Conservation (phyloP, 306 rosid species). For the Trifolium subterraneum region DNA sequence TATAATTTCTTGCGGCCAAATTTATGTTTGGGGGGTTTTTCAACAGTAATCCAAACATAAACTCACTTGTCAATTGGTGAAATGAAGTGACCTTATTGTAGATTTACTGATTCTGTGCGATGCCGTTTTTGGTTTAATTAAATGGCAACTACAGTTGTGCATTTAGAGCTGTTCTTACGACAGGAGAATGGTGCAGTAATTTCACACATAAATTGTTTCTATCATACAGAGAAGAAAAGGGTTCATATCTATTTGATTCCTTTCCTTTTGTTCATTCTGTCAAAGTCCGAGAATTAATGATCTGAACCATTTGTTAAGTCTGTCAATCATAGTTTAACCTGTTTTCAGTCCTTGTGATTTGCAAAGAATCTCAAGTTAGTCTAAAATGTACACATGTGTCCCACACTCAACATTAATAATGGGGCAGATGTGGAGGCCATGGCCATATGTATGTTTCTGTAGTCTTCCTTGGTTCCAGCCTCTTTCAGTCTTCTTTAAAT, state of each 20-base stretch:
- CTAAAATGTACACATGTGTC: no score
- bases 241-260: not conserved
- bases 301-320: not conserved
- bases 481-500: no score
- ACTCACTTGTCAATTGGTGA: not conserved
- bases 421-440: no score
- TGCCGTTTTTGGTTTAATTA: constrained; percentile 20
- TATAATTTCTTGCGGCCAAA: not conserved
- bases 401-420: no score
- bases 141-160: constrained; percentile 9
- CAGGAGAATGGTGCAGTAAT: not conserved
- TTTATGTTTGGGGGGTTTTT: not conserved
- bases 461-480: no score
- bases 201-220: constrained; percentile 28
- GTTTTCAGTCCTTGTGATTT: no score
- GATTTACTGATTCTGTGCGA: constrained; percentile 8
- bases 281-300: not conserved
- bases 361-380: no score
- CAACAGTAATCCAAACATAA: not conserved
- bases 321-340: not conserved
- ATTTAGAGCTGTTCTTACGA: not conserved
- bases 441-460: no score
- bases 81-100: constrained; percentile 7
- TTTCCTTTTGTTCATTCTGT: constrained; percentile 2
- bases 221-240: constrained; percentile 3